Conservation (phyloP, 2,329 filamentous ascomycete species). For the Claviceps maximensis region DNA sequence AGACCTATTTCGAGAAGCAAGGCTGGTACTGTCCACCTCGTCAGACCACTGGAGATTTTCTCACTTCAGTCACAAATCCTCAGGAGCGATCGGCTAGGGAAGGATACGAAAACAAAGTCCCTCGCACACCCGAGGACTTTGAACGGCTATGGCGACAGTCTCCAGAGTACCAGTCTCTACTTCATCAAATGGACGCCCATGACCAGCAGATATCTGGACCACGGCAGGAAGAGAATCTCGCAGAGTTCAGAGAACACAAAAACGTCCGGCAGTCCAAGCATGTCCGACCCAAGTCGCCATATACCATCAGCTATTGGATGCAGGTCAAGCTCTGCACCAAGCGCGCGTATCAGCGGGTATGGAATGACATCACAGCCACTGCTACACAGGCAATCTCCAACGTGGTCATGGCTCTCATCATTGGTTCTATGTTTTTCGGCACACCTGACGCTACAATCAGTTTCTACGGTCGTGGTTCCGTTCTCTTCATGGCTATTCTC, state of each 20-base stretch:
- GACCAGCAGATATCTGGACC: slow-evolving; percentile 31
- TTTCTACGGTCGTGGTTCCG: slow-evolving; percentile 41
- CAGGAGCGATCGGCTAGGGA: slow-evolving; percentile 39
- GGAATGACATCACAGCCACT: slow-evolving; percentile 36
- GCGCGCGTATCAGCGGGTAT: slow-evolving; percentile 38
- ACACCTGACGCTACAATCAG: slow-evolving; percentile 34
- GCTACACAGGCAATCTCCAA: slow-evolving; percentile 32
- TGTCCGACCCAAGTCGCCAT: slow-evolving; percentile 40
- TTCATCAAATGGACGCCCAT: slow-evolving; percentile 36
- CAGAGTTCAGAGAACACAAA: slow-evolving; percentile 34
- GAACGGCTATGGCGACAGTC: slow-evolving; percentile 34
- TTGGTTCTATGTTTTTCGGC: slow-evolving; percentile 47
- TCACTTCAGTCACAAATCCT: slow-evolving; percentile 56
- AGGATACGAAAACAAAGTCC: slow-evolving; percentile 49
- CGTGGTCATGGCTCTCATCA: slow-evolving; percentile 43
- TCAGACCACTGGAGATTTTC: slow-evolving; percentile 56
- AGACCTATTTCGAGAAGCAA: slow-evolving; percentile 51
- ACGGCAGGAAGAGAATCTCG: slow-evolving; percentile 22
- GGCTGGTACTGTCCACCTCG: slow-evolving; percentile 55
- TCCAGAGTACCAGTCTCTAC: slow-evolving; percentile 27
- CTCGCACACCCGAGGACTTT: slow-evolving; percentile 59
- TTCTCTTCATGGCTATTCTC: slow-evolving; percentile 47
- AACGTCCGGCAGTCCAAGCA: slow-evolving; percentile 37
- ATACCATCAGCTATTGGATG: slow-evolving; percentile 41
- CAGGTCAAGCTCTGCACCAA: slow-evolving; percentile 38